Evolutionary conservation across 2,329 filamentous ascomycete species (phyloP).

Genomic region (Calonectria leucothoes): DNA sequence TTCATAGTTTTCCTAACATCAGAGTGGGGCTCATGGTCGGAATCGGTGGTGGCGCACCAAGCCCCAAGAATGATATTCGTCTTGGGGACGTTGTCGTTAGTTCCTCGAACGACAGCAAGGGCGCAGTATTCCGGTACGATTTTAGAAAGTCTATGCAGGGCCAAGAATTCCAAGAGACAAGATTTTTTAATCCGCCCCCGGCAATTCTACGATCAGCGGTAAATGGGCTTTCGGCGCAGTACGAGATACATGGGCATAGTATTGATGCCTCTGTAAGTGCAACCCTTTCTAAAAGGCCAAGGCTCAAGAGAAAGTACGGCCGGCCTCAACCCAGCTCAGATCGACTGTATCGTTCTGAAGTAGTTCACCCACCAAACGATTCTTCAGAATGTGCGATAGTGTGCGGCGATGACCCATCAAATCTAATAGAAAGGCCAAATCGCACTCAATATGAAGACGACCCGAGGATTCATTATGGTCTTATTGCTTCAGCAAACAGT

Average conservation of each 20-base stretch:
- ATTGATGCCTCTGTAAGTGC: background rate
- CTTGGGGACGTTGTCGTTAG: background rate
- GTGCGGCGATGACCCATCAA: background rate
- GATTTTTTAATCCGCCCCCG: background rate
- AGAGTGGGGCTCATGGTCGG: conserved; percentile 4
- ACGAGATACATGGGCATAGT: background rate
- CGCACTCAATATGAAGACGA: background rate
- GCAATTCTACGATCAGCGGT: background rate
- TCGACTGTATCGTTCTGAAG: no score
- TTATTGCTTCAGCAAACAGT: background rate
- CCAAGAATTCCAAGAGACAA: background rate
- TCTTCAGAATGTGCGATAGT: background rate
- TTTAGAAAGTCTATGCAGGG: background rate
- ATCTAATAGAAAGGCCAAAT: background rate
- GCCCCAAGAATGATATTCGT: background rate
- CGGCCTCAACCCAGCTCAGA: background rate
- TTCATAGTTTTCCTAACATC: background rate
- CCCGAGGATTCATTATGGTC: background rate
- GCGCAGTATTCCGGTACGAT: background rate
- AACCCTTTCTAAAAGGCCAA: background rate
- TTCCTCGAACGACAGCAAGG: background rate
- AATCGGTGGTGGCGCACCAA: conserved; percentile 1
- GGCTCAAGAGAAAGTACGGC: background rate
- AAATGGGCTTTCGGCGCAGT: background rate
- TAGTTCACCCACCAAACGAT: background rate